Evolutionary conservation across 257 asterid genomes (phyloP), one percentile per base, ranked within the genome.

Genomic region (Ilex aquifolium): DNA sequence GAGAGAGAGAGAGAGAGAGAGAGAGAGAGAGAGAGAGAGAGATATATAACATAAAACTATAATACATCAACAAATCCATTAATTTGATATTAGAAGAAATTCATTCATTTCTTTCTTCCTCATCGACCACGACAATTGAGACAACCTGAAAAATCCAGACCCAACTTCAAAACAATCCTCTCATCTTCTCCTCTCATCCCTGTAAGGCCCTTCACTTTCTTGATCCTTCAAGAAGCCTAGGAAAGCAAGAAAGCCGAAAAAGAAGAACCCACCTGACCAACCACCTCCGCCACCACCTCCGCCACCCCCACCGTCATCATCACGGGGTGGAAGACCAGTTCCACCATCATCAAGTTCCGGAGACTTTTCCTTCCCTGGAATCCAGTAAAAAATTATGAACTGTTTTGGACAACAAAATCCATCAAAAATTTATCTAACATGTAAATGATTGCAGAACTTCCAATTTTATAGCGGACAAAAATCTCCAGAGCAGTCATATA

Each of bases 271-370:
- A 16, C 97, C 97, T 0, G 91, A 79, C 85, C 85, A 90, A 65
- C 74, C 65, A 56, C 95, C 92, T 4, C 97, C 95, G 0, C 97
- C 95, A 0, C 95, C 95, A 0, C 95, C 95, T 0, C 97, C 94
- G 0, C 95, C 97, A 0, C 95, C 97, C 0, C 95, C 97, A 4
- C 85, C 97, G 42, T 69, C 97, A 65, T 87, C 97, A 71, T 85
- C 97, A 31, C 92, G 82, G 6, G 97, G 97, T 29, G 97, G 95
- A 62, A 90, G 69, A 65, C 95, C 97, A 3, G 80, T 29, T 36
- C 97, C 97, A n/a, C 95, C 95, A 74, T 87, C 95, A 73, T 90
- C 97, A 16, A 90, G 95, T 6, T 83, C 92, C 10, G 95, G 97
- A 71, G 97, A 87, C 71, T 88, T 83, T 56, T 88, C 96, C 74